A percentile compares a stretch with the other conserved stretches of the same genome.
Evolutionary conservation across 306 rosid species (phyloP).

Genomic region (Vachellia collinsii): DNA sequence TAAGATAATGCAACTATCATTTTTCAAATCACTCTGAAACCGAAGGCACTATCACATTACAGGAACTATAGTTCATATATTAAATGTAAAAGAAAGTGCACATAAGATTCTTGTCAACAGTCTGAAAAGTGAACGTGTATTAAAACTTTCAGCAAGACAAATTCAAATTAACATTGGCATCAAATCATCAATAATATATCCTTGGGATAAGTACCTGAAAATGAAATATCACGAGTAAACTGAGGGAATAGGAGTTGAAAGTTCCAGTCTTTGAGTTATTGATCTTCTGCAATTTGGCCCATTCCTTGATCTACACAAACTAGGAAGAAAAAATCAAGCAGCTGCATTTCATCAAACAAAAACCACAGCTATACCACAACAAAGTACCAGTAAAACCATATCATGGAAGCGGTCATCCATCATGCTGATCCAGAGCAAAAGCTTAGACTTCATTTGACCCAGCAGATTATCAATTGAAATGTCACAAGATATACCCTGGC

Average conservation of each 20-base stretch:
- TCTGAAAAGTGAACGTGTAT: not conserved
- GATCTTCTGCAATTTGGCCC: slow-evolving; percentile 89
- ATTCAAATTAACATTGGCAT: slow-evolving; percentile 32
- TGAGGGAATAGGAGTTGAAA: slow-evolving; percentile 87
- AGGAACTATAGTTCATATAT: slow-evolving; percentile 23
- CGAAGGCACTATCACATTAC: slow-evolving; percentile 23
- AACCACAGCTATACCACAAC: slow-evolving; percentile 36
- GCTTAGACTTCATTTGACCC: slow-evolving; percentile 80
- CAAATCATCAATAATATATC: slow-evolving; percentile 25
- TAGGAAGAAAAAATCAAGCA: slow-evolving; percentile 43
- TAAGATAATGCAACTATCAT: not conserved
- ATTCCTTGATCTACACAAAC: slow-evolving; percentile 88
- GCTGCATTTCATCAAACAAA: slow-evolving; percentile 34
- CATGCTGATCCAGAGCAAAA: slow-evolving; percentile 67
- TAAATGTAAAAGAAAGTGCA: slow-evolving; percentile 24
- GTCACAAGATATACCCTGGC: slow-evolving; percentile 75
- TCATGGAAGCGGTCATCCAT: slow-evolving; percentile 83
- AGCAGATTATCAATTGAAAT: slow-evolving; percentile 81
- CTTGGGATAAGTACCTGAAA: slow-evolving; percentile 69
- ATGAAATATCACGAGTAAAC: slow-evolving; percentile 87
- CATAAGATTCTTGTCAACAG: slow-evolving; percentile 5
- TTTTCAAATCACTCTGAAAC: slow-evolving; percentile 33
- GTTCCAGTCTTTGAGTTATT: slow-evolving; percentile 75
- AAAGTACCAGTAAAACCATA: slow-evolving; percentile 83
- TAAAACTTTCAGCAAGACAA: slow-evolving; percentile 29